Evolutionary conservation across 179 eudicot species (phyloP).

Genomic region (Actinidia chinensis): DNA sequence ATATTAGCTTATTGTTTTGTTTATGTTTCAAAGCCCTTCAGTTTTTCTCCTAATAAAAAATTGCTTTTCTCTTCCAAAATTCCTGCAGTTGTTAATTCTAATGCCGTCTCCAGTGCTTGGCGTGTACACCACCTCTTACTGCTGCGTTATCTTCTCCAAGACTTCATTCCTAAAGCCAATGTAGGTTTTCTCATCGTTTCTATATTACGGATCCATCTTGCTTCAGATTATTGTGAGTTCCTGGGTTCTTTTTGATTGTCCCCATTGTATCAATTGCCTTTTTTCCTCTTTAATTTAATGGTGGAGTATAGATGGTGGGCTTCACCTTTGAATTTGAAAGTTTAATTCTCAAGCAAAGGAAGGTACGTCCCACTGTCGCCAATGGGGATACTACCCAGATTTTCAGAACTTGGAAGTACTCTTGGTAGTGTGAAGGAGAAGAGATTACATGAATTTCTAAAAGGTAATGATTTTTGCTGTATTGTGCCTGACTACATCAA

Average conservation of each 20-base stretch:
- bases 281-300: constrained; percentile 31
- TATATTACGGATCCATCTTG: neutral
- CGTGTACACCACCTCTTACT: constrained; percentile 78
- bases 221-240: neutral
- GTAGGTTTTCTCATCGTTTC: constrained; percentile 38
- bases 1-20: no score
- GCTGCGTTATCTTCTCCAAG: constrained; percentile 83
- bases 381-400: constrained; percentile 55
- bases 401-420: constrained; percentile 61
- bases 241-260: neutral
- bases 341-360: constrained; percentile 54
- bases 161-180: constrained; percentile 73
- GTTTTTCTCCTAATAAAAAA: no score
- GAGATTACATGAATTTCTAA: constrained; percentile 88
- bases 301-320: constrained; percentile 69
- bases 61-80: no score
- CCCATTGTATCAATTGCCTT: neutral
- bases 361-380: constrained; percentile 58
- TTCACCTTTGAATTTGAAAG: constrained; percentile 78
- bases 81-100: constrained; percentile 83
- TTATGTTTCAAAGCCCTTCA: neutral
- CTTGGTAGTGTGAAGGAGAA: constrained; percentile 74
- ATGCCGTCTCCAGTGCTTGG: constrained; percentile 88
- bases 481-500: neutral
- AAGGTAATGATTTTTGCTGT: constrained; percentile 33